phyloP scores from a whole-genome alignment of 129 eudicot genomes.

The Rutidosis leptorrhynchoides region DNA sequence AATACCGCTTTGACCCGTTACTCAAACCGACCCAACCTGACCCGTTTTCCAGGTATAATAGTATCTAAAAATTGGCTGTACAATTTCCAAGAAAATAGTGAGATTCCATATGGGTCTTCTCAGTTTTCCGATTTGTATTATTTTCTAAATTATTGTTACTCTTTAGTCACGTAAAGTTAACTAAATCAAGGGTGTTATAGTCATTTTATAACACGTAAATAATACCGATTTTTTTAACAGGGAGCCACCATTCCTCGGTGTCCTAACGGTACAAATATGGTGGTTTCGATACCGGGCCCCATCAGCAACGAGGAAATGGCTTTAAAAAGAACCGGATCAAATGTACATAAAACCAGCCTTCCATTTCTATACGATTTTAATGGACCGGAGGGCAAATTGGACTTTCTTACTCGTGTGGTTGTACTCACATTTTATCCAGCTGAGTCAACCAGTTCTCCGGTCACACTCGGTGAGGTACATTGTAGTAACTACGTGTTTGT shows the following conservation, averaged over 20 bases:
- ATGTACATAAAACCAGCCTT: conserved; percentile 42
- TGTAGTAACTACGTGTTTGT: conserved; percentile 13
- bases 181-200: conserved; percentile 4
- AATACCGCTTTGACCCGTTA: too few species aligned
- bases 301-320: conserved; percentile 73
- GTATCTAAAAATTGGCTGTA: background rate
- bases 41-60: too few species aligned
- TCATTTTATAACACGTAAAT: conserved; percentile 1
- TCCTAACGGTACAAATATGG: conserved; percentile 75
- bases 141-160: background rate
- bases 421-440: conserved; percentile 85
- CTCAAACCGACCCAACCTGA: too few species aligned
- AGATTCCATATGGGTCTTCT: background rate
- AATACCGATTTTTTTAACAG: conserved; percentile 39
- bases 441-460: conserved; percentile 61
- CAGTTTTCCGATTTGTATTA: background rate
- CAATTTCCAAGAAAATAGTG: background rate
- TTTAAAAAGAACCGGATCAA: conserved; percentile 59
- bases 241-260: conserved; percentile 86
- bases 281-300: conserved; percentile 68
- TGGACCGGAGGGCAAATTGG: conserved; percentile 79
- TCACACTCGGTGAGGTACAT: conserved; percentile 91
- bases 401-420: conserved; percentile 91
- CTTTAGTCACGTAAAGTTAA: background rate
- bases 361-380: conserved; percentile 72